Evolutionary conservation across 2,329 filamentous ascomycete species (phyloP).

Genomic region (Cordyceps cicadae): DNA sequence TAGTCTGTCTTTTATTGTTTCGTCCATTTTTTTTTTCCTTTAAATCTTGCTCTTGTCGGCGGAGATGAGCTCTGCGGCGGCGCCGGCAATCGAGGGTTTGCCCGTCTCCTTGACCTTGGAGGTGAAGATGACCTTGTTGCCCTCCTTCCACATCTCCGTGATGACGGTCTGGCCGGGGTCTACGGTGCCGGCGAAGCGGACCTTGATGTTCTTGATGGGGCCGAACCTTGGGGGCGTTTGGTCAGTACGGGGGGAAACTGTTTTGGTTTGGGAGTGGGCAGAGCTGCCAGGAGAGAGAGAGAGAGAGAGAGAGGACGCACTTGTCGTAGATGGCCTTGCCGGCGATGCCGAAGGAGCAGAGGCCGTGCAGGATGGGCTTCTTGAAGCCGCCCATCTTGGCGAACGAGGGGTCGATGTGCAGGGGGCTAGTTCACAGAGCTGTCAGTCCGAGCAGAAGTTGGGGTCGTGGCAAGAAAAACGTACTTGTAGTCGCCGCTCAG

Average conservation of each 20-base stretch:
- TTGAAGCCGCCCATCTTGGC: constrained; percentile 94
- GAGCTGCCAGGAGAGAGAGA: not conserved
- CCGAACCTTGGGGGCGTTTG: constrained; percentile 46
- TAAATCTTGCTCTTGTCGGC: constrained; percentile 24
- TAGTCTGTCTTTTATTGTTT: constrained; percentile 4
- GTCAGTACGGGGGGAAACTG: constrained; percentile 7
- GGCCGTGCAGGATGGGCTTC: constrained; percentile 88
- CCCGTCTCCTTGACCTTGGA: constrained; percentile 86
- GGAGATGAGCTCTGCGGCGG: constrained; percentile 63
- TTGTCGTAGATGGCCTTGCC: constrained; percentile 82
- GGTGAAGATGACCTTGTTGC: constrained; percentile 73
- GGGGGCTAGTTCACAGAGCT: constrained; percentile 43
- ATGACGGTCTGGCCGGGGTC: constrained; percentile 81
- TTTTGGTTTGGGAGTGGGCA: no score
- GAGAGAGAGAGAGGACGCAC: constrained; percentile 12
- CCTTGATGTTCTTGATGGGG: constrained; percentile 82
- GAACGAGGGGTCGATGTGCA: constrained; percentile 92
- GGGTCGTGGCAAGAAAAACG: not conserved
- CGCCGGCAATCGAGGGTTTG: constrained; percentile 76
- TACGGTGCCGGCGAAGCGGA: constrained; percentile 79
- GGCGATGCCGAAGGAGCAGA: constrained; percentile 87
- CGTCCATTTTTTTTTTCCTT: not conserved
- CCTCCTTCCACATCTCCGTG: constrained; percentile 93
- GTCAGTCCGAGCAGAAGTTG: no score
- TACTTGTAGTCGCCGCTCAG: constrained; percentile 84